Evolutionary conservation across 83 land plant species (phyloP), one percentile per base, ranked within the genome.

Genomic region (Picea abies): DNA sequence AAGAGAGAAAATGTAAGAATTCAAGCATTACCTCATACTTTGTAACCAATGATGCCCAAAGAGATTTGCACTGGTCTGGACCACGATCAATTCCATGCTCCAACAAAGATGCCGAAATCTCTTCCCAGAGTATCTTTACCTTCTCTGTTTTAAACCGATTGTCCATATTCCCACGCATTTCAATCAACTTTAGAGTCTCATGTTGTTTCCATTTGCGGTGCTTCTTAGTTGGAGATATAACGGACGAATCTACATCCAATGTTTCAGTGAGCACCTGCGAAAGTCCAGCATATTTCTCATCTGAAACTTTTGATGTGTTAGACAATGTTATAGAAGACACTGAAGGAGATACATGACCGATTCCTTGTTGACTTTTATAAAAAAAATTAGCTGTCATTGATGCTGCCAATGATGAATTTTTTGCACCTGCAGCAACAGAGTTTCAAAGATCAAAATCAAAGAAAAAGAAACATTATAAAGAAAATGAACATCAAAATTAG

Each of bases 41-140:
- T 76, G 89, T 93, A 76, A 96, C 87, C 39, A 96, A 84, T 12
- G 98, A 92, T 66, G 90, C 69, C 99, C 99, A 97, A 26, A 91
- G 86, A 32, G 97, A 91, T 84, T 94, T 96, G 87, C 99, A 97
- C 81, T 97, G 96, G 65, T 84, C 93, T 9, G 97, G 89, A 73
- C 72, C 88, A 60, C 95, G 90, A 65, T 87, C 72, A 61, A 90
- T 87, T 16, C 96, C 99, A 77, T 84, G 79, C 25, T 84, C 73
- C 72, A 84, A 49, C 84, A 96, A 66, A 49, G 32, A 62, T 6
- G 79, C 76, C 29, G 97, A 88, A 81, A 97, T 84, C 86, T 91
- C 93, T 83, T 96, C 89, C 99, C 99, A 97, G 9, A 94, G 88
- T 10, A 88, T 90, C 73, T 92, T 84, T 15, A 79, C 87, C 71